Evolutionary conservation across 2,329 filamentous ascomycete species (phyloP).

Genomic region (Fusarium neocosmosporiellum): DNA sequence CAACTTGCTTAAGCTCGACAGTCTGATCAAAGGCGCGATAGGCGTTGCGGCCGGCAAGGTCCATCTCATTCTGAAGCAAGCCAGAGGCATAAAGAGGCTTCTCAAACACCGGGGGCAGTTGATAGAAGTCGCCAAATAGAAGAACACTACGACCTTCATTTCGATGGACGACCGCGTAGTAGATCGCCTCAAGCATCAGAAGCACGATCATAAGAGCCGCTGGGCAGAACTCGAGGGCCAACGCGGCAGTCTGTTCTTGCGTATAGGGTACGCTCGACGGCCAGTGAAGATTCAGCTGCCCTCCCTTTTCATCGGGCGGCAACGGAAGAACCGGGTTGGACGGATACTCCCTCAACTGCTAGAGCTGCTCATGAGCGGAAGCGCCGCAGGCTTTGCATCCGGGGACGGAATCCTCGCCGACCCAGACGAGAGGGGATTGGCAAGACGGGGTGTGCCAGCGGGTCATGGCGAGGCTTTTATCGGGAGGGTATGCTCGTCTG

Average conservation of each 20-base stretch:
- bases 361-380: neutral
- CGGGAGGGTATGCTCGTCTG: neutral
- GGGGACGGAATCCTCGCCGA: neutral
- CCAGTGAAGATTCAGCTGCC: neutral
- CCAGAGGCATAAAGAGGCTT: too few relatives aligned
- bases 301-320: neutral
- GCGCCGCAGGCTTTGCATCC: neutral
- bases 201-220: too few relatives aligned
- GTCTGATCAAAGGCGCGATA: too few relatives aligned
- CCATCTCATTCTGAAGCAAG: too few relatives aligned
- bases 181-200: too few relatives aligned
- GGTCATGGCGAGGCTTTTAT: neutral
- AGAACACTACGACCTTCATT: too few relatives aligned
- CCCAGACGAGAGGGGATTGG: neutral
- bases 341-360: neutral
- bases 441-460: neutral
- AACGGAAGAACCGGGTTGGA: neutral
- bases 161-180: too few relatives aligned
- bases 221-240: too few relatives aligned
- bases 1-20: too few relatives aligned
- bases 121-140: too few relatives aligned
- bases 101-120: too few relatives aligned
- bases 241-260: accelerated
- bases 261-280: neutral
- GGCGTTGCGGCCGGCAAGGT: too few relatives aligned